These are phyloP conservation scores for Suillus americanus DNA, from an alignment of 768 basidiomycete genomes.

Conservation along the genomic window DNA sequence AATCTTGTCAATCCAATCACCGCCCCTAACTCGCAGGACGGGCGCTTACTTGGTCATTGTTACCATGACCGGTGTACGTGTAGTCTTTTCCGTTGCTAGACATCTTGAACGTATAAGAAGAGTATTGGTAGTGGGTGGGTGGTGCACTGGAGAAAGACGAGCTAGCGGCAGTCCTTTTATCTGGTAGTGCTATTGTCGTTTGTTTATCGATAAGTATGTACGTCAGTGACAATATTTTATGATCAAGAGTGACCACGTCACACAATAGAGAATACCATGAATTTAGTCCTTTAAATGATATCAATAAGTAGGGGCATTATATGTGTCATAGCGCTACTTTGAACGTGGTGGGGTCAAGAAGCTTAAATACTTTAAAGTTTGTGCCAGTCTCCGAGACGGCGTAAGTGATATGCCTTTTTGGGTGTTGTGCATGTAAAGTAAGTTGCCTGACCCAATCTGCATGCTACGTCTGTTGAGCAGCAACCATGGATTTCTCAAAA, in stretches of 20 bases:
- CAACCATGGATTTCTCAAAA: neutral
- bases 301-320: neutral
- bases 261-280: no score
- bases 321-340: neutral
- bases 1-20: neutral
- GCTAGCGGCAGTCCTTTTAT: neutral
- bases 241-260: neutral
- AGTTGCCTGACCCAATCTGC: neutral
- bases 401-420: neutral
- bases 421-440: neutral
- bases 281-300: neutral
- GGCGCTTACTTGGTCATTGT: constrained; percentile 47
- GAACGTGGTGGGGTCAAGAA: neutral
- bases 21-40: neutral
- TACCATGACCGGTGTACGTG: constrained; percentile 46
- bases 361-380: neutral
- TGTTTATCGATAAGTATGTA: neutral
- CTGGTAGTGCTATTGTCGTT: neutral
- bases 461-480: neutral
- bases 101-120: neutral
- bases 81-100: constrained; percentile 28
- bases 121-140: neutral
- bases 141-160: neutral
- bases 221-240: neutral
- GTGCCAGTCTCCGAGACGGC: neutral